phyloP scores from a whole-genome alignment of 257 asterid species.

The Primulina huaijiensis region DNA sequence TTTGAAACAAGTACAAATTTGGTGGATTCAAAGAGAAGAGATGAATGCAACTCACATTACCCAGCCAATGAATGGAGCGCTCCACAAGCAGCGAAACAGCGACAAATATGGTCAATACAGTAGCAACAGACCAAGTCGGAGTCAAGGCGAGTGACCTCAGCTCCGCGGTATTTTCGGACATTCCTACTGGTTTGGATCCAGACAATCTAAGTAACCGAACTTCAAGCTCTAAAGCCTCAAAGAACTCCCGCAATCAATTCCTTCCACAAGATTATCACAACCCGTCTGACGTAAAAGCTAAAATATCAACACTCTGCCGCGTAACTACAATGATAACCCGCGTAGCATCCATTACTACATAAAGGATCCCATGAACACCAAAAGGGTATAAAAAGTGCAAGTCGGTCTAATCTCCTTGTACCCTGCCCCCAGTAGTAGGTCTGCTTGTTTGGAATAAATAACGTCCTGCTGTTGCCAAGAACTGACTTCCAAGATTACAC shows the following conservation, averaged over 20 bases:
- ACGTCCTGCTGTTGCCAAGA: neutral
- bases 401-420: neutral
- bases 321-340: too few relatives aligned
- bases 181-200: conserved; percentile 33
- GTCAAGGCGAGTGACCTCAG: conserved; percentile 44
- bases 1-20: too few relatives aligned
- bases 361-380: too few relatives aligned
- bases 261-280: neutral
- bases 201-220: neutral
- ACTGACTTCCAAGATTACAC: neutral
- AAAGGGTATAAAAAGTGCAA: too few relatives aligned
- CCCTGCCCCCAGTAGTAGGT: neutral
- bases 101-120: conserved; percentile 50
- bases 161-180: conserved; percentile 30
- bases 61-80: conserved; percentile 48
- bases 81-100: conserved; percentile 57
- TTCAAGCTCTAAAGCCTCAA: neutral
- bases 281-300: neutral
- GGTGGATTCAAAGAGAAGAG: neutral
- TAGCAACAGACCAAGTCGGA: conserved; percentile 63
- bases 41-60: conserved; percentile 33
- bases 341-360: too few relatives aligned
- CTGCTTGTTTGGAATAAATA: neutral
- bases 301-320: too few relatives aligned
- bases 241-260: neutral